Conservation (phyloP, 352 stramenopile genomes). For the Globisporangium takayamanum region DNA sequence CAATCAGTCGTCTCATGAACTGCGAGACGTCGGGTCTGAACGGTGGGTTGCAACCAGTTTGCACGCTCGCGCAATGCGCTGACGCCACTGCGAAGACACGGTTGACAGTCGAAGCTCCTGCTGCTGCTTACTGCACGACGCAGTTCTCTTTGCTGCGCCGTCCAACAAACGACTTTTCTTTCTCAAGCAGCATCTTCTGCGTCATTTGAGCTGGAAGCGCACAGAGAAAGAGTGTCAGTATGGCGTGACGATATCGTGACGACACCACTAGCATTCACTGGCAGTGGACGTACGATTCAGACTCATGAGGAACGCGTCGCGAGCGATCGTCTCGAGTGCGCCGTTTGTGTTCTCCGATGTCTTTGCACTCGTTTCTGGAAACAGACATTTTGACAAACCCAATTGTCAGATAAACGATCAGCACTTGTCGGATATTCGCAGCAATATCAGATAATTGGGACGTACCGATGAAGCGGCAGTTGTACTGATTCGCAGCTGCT, state of each 20-base stretch:
- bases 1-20: too few relatives aligned
- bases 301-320: slow-evolving; percentile 81
- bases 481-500: slow-evolving; percentile 75
- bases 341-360: slow-evolving; percentile 85
- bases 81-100: background rate
- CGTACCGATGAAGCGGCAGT: slow-evolving; percentile 83
- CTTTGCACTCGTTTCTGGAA: slow-evolving; percentile 83
- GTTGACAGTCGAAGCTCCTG: background rate
- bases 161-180: slow-evolving; percentile 64
- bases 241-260: background rate
- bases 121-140: slow-evolving; percentile 44
- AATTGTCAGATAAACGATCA: background rate
- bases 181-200: slow-evolving; percentile 75
- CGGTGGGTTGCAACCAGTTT: too few relatives aligned
- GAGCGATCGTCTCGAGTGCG: slow-evolving; percentile 80
- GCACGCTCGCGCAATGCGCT: background rate
- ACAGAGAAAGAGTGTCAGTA: background rate
- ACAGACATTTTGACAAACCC: background rate
- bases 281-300: slow-evolving; percentile 61
- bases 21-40: too few relatives aligned
- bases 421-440: background rate
- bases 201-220: slow-evolving; percentile 46
- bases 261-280: background rate
- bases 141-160: slow-evolving; percentile 80
- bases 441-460: background rate